Conservation (phyloP, 208 protist genomes). For the Trypanosoma melophagium region DNA sequence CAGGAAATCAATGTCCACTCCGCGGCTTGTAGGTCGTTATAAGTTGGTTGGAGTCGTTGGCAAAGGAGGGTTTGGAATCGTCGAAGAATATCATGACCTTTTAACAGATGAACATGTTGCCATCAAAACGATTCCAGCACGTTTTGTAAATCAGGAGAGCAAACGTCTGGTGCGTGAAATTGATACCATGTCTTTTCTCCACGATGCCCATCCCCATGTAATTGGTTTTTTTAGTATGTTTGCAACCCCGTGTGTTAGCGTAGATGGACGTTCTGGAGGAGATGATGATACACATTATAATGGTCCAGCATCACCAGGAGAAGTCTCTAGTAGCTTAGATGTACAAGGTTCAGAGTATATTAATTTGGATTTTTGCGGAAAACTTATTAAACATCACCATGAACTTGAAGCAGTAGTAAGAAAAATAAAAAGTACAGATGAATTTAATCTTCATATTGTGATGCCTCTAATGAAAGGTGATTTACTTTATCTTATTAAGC, state of each 20-base stretch:
- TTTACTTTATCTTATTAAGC: slow-evolving; percentile 71
- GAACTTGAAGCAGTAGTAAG: slow-evolving; percentile 32
- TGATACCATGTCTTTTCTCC: slow-evolving; percentile 95
- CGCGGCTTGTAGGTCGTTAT: slow-evolving; percentile 71
- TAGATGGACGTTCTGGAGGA: background rate
- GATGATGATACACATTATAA: slow-evolving; percentile 6
- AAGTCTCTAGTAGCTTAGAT: slow-evolving; percentile 31
- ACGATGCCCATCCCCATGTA: slow-evolving; percentile 92
- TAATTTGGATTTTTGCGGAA: slow-evolving; percentile 28
- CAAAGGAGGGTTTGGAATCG: slow-evolving; percentile 96
- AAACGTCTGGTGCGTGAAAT: slow-evolving; percentile 94
- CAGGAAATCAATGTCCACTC: slow-evolving; percentile 2
- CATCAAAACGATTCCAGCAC: slow-evolving; percentile 88
- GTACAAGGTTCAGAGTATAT: slow-evolving; percentile 39
- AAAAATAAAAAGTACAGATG: slow-evolving; percentile 33
- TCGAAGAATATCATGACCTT: slow-evolving; percentile 93
- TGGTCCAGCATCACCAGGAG: background rate
- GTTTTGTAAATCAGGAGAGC: slow-evolving; percentile 89
- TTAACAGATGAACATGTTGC: slow-evolving; percentile 77
- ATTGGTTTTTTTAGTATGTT: slow-evolving; percentile 95
- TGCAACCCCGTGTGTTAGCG: slow-evolving; percentile 87
- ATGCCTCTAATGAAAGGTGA: slow-evolving; percentile 88
- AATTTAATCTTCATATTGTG: slow-evolving; percentile 88
- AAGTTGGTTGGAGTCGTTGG: slow-evolving; percentile 63
- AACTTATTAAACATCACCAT: slow-evolving; percentile 41